Evolutionary conservation across 345 rosid genomes (phyloP), one percentile per base, ranked within the genome.

Genomic region (Eucalyptus dawsonii): DNA sequence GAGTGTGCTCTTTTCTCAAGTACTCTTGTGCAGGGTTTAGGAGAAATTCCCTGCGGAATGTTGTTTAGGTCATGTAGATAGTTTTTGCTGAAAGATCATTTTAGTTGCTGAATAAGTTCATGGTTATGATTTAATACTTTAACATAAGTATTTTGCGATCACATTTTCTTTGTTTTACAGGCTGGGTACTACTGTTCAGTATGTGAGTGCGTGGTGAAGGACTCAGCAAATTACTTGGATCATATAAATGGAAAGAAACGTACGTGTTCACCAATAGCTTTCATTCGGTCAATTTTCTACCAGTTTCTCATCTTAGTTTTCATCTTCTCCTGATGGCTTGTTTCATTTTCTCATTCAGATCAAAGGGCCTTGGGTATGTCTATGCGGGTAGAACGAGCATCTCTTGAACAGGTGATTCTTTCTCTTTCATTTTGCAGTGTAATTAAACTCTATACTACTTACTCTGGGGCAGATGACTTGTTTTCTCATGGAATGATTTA

Each of bases 221-320:
- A 98, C 93, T 98, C 99, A 11, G 99, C 99, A 34, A 98, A 97
- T 95, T 98, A 98, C 95, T 94, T 98, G 93, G 99, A 98, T 93
- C 99, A 98, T 91, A 98, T 97, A 56, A 98, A 98, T 95, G 99
- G 99, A 89, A 98, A 98, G 90, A 98, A 98, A 92, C 99, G 99
- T 97, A 93, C 5, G 97, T 91, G 29, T 8, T 87, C 42, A 56
- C 88, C 58, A 60, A 86, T 14, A 16, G 47, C 40, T 56, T 65
- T 27, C 21, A 8, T 85, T 29, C 4, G 6, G 21, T 88, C 27
- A 25, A 25, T 62, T 50, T 54, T 51, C 25, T 58, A 10, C 17
- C 37, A n/a, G 44, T 44, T 13, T 72, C 27, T 14, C 29, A n/a
- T 16, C 42, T 13, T 24, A 34, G 89, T 86, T n/a, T 45, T 88